phyloP scores from a whole-genome alignment of 768 basidiomycete genomes.

The Agrocybe pediades region DNA sequence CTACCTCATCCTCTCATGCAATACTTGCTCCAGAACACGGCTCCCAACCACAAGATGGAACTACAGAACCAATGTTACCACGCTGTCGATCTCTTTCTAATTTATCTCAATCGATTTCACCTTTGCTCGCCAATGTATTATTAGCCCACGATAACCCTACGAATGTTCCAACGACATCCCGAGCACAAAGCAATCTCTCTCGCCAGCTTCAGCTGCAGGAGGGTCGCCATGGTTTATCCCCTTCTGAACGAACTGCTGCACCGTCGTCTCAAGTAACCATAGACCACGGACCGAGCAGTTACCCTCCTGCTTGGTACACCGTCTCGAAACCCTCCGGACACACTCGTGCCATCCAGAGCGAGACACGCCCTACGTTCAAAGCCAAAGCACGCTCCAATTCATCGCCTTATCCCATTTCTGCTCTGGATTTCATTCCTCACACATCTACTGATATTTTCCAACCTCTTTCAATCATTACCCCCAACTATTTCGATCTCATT shows the following conservation, averaged over 20 bases:
- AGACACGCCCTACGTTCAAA: conserved; percentile 32
- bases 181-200: conserved; percentile 51
- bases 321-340: conserved; percentile 18
- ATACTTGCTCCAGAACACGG: conserved; percentile 16
- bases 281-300: conserved; percentile 18
- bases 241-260: conserved; percentile 3
- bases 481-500: conserved; percentile 66
- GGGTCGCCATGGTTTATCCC: conserved; percentile 8
- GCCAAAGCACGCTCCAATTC: conserved; percentile 65
- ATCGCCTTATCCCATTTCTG: conserved; percentile 61
- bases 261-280: conserved; percentile 10
- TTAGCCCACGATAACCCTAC: conserved; percentile 38
- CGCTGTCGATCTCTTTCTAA: conserved; percentile 61
- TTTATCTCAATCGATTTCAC: conserved; percentile 42
- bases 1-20: conserved; percentile 14
- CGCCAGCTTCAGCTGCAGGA: conserved; percentile 52
- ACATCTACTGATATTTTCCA: conserved; percentile 50
- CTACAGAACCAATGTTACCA: conserved; percentile 36
- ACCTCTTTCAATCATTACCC: conserved; percentile 49
- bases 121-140: conserved; percentile 43
- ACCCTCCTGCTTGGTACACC: conserved; percentile 26
- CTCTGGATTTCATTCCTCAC: conserved; percentile 58
- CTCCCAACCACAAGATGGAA: conserved; percentile 19
- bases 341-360: conserved; percentile 14
- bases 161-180: conserved; percentile 38